Evolutionary conservation across 2,329 filamentous ascomycete genomes (phyloP), one percentile per base, ranked within the genome.

Genomic region (Colletotrichum gigasporum): DNA sequence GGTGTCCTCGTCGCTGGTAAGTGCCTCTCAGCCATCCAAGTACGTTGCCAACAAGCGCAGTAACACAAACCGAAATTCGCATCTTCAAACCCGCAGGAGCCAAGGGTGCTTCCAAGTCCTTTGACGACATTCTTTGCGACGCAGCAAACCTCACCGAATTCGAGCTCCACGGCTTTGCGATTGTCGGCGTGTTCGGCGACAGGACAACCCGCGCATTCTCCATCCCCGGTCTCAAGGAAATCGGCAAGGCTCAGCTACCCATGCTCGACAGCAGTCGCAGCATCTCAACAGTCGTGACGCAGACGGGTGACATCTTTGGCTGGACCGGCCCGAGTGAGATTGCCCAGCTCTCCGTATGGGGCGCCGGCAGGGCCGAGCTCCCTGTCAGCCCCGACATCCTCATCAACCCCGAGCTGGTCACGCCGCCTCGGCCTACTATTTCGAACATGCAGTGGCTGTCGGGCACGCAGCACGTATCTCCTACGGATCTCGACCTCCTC

Each of bases 401-500:
- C 3, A 87, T 92, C 76, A 97, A 98, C 73, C 89, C 92, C 0
- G 84, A 91, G 62, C 85, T 92, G 1, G 74, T 86, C 14, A 85
- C 91, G 20, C 95, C 94, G 2, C 85, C 93, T 11, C 88, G 96
- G 2, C 96, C 96, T 1, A 97, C 94, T 0, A 99, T 99, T 65
- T 96, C 92, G 18, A 97, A 96, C 71, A 79, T 99, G 35, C 94
- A 98, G 78, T 99, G 96, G 96, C 93, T 99, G 54, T 91, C 94
- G 0, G 96, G 96, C 4, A 98, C 95, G 1, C 95, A 97, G 76
- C 91, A 96, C 71, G 86, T 99, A 45, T 93, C 93, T 2, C 91
- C 93, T 0, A 84, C 90, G 2, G 96, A 99, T 71, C 88, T 99
- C 72, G 96, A 98, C 72, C 79, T 97, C 2, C 82, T 99, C 2